These are phyloP conservation scores for Pseudogymnoascus sp. DNA, from an alignment of 2,329 filamentous ascomycete species.

Conservation along the genomic window DNA sequence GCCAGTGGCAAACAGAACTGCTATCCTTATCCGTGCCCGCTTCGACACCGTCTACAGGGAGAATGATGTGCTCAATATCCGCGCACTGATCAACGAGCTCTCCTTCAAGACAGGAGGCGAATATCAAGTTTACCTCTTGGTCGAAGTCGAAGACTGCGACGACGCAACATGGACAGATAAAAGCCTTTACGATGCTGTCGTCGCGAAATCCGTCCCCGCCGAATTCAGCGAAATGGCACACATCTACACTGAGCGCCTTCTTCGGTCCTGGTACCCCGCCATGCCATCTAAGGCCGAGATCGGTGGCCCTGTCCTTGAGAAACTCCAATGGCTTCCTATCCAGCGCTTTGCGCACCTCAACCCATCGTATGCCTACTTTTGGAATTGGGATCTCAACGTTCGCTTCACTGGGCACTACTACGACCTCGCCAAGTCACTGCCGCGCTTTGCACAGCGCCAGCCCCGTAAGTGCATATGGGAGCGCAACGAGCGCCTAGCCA, in stretches of 20 bases:
- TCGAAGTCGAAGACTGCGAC: slow-evolving; percentile 64
- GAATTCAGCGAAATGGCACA: slow-evolving; percentile 66
- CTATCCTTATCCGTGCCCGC: slow-evolving; percentile 69
- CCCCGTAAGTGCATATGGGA: slow-evolving; percentile 69
- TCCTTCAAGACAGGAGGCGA: slow-evolving; percentile 69
- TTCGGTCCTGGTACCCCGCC: slow-evolving; percentile 69
- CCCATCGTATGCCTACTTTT: slow-evolving; percentile 65
- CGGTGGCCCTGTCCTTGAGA: slow-evolving; percentile 23
- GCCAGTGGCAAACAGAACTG: slow-evolving; percentile 44
- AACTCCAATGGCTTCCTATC: slow-evolving; percentile 48
- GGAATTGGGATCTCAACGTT: slow-evolving; percentile 70
- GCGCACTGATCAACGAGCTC: slow-evolving; percentile 72
- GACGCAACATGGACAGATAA: slow-evolving; percentile 53
- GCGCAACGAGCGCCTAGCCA: slow-evolving; percentile 64
- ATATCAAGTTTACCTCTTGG: slow-evolving; percentile 71
- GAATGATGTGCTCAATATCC: slow-evolving; percentile 71
- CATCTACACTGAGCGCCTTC: slow-evolving; percentile 67
- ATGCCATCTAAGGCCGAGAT: slow-evolving; percentile 45
- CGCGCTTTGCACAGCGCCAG: slow-evolving; percentile 56
- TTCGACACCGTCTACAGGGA: slow-evolving; percentile 68
- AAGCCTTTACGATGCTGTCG: slow-evolving; percentile 50
- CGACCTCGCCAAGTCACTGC: slow-evolving; percentile 63
- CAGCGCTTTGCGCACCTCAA: slow-evolving; percentile 71
- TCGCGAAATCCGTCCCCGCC: slow-evolving; percentile 56
- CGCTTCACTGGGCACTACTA: slow-evolving; percentile 76